Conservation (phyloP, 495 filamentous ascomycete species). For the Xylaria intraflava region DNA sequence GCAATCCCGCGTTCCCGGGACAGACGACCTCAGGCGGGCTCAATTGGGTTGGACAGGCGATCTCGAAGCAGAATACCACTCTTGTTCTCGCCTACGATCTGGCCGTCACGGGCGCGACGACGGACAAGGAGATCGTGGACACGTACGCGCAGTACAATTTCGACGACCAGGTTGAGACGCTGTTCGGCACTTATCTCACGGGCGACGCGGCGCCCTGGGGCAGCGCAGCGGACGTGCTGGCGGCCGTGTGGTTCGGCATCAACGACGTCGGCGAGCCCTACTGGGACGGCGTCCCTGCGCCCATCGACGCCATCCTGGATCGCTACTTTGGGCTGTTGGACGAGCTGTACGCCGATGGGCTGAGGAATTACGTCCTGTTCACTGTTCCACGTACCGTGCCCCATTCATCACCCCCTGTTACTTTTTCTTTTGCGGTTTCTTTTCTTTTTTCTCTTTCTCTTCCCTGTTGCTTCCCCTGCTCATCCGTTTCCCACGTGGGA, state of each 20-base stretch:
- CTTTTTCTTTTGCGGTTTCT: not conserved
- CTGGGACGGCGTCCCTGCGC: slow-evolving; percentile 26
- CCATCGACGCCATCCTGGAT: slow-evolving; percentile 40
- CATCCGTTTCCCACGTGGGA: no score
- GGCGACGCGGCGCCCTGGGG: slow-evolving; percentile 41
- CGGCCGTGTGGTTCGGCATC: slow-evolving; percentile 56
- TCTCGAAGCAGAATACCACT: slow-evolving; percentile 45
- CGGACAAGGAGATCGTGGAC: slow-evolving; percentile 42
- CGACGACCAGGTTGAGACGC: slow-evolving; percentile 3
- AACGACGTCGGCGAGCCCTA: slow-evolving; percentile 57
- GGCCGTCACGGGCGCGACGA: slow-evolving; percentile 51
- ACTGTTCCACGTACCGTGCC: slow-evolving; percentile 48
- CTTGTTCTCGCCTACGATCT: slow-evolving; percentile 48
- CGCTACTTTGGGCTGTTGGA: slow-evolving; percentile 43
- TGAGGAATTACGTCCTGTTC: slow-evolving; percentile 57
- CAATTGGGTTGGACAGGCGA: slow-evolving; percentile 54
- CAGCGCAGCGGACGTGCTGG: slow-evolving; percentile 42
- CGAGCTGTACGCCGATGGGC: slow-evolving; percentile 48
- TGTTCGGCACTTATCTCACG: not conserved
- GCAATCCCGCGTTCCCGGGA: slow-evolving; percentile 53
- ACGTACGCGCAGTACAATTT: slow-evolving; percentile 40
- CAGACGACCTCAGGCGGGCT: slow-evolving; percentile 36
- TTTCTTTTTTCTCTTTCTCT: no score
- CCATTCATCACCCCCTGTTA: not conserved
- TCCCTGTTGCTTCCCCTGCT: no score